Evolutionary conservation across 2,329 filamentous ascomycete species (phyloP), one percentile per base, ranked within the genome.

Genomic region (Blastomyces parvus): DNA sequence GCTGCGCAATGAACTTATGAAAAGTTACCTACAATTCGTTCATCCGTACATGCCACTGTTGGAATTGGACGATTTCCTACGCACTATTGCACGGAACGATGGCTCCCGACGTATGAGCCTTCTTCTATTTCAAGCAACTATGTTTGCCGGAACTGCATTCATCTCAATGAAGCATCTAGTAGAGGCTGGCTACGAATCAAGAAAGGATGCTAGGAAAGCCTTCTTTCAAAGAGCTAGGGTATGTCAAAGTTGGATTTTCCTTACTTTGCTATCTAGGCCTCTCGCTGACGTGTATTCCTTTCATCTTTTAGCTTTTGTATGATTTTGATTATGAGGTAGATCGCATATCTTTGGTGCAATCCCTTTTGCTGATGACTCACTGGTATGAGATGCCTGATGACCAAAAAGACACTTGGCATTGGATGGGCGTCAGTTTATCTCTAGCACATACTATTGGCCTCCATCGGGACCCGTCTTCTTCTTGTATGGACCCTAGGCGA

Each of bases 311-410:
- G 86, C 82, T 94, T 2, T 82, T 97, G 22, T 97, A 97, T 76
- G 92, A 97, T 73, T 95, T 96, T 68, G 93, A 97, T 75, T 96
- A 95, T 74, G 93, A 97, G 76, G 85, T 87, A 55, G 92, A 97
- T 74, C 89, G 92, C 60, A 87, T 97, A 64, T 86, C 91, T 25
- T 83, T 97, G 30, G 91, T 97, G 19, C 93, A 97, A 76, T 88
- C 90, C 4, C 81, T 97, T 27, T 81, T 97, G 30, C 82, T 97
- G 64, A 92, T 97, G 89, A 96, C 92, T 3, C 96, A 96, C 74
- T 97, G 93, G 89, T 97, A 97, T 74, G 92, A 97, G 76, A 96
- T 91, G 14, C 92, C 92, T 0, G 91, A 97, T 76, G 93, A 97
- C 74, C 91, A 96, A 73, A 97, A 97, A 76, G 93, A 97, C 74